Base-by-base conservation (phyloP, 2,329 filamentous ascomycete species). In the Colletotrichum sp. region DNA sequence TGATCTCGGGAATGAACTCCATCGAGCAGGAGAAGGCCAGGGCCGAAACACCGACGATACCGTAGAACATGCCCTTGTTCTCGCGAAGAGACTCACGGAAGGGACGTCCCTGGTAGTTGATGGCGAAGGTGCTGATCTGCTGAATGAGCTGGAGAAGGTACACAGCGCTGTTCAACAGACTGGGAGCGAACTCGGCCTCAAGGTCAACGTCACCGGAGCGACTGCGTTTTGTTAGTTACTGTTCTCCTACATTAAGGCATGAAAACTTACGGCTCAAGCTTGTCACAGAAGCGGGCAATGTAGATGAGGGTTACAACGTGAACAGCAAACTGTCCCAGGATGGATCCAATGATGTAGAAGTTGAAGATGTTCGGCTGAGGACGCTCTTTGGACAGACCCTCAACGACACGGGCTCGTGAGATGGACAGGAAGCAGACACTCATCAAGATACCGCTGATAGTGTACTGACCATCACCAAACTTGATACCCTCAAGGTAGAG, bases 351-450 rank as follows among this genome's bases (percentile, higher is more conserved):
- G 83, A 99, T 98, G 88, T 99, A 99, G 66, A 95, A 90, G 86
- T 99, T 99, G 89, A 98, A 98, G 82, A 99, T 99, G 85, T 98
- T 98, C 69, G 96, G 96, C 86, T 99, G 97, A 0, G 97, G 97
- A 51, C 97, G 94, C 85, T 99, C 97, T 86, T 98, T 98, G 76
- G 96, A 98, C 29, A 99, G 88, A 43, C 94, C 93, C 86, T 99
- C 97, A 66, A 99, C 97, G 34, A 97, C 95, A 87, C 95, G 97
- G 51, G 97, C 97, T 74, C 97, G 93, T n/a, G 97, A 98, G 80
- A 99, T 98, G 75, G 96, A 98, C 80, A 99, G 87, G 90, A 99
- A 99, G 86, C 97, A 99, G 65, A 99, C 97, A 79, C 96, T 98
- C 97, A 99, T 98, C 83, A 99, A 93, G 94, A 99, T 98, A 78